A percentile compares a stretch with the other conserved stretches of the same genome.
Evolutionary conservation across 345 rosid genomes (phyloP).

Genomic region (Salix purpurea): DNA sequence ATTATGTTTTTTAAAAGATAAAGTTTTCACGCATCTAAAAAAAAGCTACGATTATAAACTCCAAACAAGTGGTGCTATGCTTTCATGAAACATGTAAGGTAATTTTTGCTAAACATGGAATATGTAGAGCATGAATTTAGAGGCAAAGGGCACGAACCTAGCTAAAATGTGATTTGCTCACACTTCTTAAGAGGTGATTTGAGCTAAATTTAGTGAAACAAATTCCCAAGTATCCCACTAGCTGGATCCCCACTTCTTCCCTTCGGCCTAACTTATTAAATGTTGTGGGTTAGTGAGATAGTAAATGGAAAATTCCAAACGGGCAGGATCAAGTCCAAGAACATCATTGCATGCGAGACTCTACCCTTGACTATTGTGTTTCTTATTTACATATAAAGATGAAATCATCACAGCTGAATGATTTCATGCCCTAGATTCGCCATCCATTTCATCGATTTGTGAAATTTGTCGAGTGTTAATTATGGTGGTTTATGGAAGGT

Average conservation of each 20-base stretch:
- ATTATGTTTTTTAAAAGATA: rapidly evolving
- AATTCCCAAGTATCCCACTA: background rate
- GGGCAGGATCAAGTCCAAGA: background rate
- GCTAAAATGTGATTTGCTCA: too few relatives aligned
- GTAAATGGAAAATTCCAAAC: background rate
- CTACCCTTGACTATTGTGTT: background rate
- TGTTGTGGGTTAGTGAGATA: background rate
- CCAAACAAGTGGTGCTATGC: too few relatives aligned
- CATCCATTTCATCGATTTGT: background rate
- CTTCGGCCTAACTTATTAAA: too few relatives aligned
- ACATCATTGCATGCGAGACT: background rate
- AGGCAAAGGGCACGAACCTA: background rate
- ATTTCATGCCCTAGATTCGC: background rate
- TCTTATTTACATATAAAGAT: too few relatives aligned
- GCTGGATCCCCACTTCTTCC: too few relatives aligned
- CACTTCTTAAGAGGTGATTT: background rate
- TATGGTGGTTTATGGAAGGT: background rate
- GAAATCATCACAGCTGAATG: background rate
- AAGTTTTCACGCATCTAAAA: too few relatives aligned
- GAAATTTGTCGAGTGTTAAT: background rate
- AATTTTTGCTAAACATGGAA: too few relatives aligned
- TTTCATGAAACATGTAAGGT: too few relatives aligned
- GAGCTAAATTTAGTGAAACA: background rate
- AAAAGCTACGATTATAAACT: too few relatives aligned
- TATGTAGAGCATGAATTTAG: too few relatives aligned